phyloP scores from a whole-genome alignment of 2,329 filamentous ascomycete species.

The Didymella pomorum region DNA sequence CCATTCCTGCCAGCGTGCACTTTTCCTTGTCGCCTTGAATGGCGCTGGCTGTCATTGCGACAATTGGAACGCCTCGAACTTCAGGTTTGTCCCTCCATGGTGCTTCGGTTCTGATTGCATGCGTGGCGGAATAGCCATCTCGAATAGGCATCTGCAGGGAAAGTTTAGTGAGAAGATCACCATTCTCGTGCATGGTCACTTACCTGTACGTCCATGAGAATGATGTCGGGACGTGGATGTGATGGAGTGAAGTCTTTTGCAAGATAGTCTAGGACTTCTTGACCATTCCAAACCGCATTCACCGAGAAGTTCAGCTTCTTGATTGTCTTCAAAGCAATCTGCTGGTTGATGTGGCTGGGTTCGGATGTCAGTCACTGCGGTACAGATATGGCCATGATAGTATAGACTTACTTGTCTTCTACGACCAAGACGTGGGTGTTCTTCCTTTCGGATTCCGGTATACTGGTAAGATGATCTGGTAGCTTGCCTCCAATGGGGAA shows the following conservation, averaged over 20 bases:
- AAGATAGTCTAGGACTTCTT: constrained; percentile 79
- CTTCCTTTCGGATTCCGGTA: constrained; percentile 66
- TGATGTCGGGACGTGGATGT: constrained; percentile 71
- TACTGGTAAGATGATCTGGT: constrained; percentile 51
- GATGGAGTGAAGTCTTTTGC: constrained; percentile 59
- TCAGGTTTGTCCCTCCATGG: constrained; percentile 68
- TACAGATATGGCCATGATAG: background rate
- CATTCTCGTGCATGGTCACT: constrained; percentile 45
- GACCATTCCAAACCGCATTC: constrained; percentile 77
- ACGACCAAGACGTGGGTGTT: constrained; percentile 77
- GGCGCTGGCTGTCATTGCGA: constrained; percentile 83
- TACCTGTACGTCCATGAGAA: constrained; percentile 82
- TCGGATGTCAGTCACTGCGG: constrained; percentile 6
- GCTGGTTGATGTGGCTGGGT: constrained; percentile 68
- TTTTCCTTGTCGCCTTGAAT: constrained; percentile 81
- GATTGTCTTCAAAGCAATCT: constrained; percentile 79
- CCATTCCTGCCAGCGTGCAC: constrained; percentile 77
- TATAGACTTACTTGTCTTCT: constrained; percentile 74
- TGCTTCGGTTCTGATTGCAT: constrained; percentile 72
- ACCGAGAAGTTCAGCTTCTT: constrained; percentile 76
- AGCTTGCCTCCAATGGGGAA: constrained; percentile 40
- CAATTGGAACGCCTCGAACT: constrained; percentile 71
- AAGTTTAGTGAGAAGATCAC: constrained; percentile 31
- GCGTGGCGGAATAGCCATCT: constrained; percentile 80
- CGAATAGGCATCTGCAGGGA: constrained; percentile 63